These are phyloP conservation scores for Dictyostelium intermedium DNA, from an alignment of 78 protist species.

Conservation along the genomic window DNA sequence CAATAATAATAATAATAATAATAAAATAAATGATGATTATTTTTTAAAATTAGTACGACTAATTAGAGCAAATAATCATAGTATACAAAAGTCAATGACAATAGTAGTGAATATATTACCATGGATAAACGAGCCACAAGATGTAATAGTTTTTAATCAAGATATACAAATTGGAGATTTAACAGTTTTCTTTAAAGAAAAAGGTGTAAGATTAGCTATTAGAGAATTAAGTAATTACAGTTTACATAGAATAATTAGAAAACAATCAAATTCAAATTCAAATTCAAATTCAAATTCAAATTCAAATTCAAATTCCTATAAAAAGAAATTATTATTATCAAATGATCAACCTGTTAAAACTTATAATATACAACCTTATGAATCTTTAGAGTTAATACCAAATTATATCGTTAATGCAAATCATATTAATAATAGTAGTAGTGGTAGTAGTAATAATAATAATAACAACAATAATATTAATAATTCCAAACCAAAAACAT, in stretches of 20 bases:
- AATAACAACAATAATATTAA: background rate
- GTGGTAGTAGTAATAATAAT: background rate
- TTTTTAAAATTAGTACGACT: background rate
- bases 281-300: background rate
- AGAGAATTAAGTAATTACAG: constrained; percentile 5
- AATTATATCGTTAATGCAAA: background rate
- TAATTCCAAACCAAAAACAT: background rate
- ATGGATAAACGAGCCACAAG: constrained; percentile 6
- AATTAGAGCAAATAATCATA: background rate
- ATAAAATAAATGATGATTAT: background rate
- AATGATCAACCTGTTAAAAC: constrained; percentile 50
- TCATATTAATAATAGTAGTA: background rate
- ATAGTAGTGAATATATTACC: background rate
- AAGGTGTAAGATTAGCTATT: background rate
- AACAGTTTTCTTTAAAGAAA: constrained; percentile 35
- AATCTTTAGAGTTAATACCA: constrained; percentile 7
- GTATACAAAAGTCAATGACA: background rate
- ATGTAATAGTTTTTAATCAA: background rate
- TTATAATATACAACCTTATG: background rate
- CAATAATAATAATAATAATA: background rate
- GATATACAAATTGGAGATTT: constrained; percentile 29
- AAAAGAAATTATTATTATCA: constrained; percentile 10
- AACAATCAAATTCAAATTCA: background rate
- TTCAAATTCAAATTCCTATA: background rate
- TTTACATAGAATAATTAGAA: constrained; percentile 1